phyloP scores from a whole-genome alignment of 345 rosid species.

The Euphorbia peplus region DNA sequence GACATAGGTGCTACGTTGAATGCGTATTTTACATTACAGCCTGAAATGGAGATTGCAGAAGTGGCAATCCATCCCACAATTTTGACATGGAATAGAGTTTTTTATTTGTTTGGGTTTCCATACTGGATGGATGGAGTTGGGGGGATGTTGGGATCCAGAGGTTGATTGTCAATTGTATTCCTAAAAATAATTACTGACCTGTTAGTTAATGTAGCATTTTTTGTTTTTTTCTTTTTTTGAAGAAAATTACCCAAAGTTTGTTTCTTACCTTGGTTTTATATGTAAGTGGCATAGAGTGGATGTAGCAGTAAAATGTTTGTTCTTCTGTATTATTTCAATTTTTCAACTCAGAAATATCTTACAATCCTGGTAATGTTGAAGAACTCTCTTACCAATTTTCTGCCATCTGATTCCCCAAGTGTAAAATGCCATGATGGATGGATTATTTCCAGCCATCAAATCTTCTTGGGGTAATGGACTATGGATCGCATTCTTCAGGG shows the following conservation, averaged over 20 bases:
- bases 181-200: constrained; percentile 12
- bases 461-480: too few relatives aligned
- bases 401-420: too few relatives aligned
- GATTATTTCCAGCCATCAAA: too few relatives aligned
- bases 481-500: too few relatives aligned
- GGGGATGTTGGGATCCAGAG: constrained; percentile 7
- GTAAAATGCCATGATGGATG: too few relatives aligned
- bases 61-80: constrained; percentile 14
- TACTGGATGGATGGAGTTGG: constrained; percentile 2
- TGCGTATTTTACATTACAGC: constrained; percentile 2
- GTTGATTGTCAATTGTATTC: constrained; percentile 12
- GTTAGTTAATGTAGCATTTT: constrained; percentile 12
- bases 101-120: neutral
- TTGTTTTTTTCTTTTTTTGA: neutral
- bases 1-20: constrained; percentile 34
- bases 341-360: too few relatives aligned
- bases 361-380: too few relatives aligned
- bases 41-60: constrained; percentile 11
- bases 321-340: neutral
- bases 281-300: neutral
- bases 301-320: neutral
- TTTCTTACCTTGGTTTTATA: neutral
- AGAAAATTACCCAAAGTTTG: neutral
- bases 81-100: constrained; percentile 13
- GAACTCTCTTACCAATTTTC: too few relatives aligned